Base-by-base conservation (phyloP, 2,329 filamentous ascomycete genomes). In the Paecilomyces sp. region DNA sequence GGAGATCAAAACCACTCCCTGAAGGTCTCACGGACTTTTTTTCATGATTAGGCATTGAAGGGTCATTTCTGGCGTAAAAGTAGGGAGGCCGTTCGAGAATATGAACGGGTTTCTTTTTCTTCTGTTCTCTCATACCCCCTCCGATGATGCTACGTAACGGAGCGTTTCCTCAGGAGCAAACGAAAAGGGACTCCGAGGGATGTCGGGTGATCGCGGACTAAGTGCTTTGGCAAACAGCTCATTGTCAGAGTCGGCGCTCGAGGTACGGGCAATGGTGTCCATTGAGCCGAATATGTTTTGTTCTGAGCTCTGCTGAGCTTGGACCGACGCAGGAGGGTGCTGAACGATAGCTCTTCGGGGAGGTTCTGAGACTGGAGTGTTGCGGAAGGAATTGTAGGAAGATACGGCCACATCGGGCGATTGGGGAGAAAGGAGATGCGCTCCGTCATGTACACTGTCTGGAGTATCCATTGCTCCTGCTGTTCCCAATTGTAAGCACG, bases 171-270 rank as follows among this genome's bases (percentile, higher is more conserved):
- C 67, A n/a, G 72, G 72, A 31, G 77, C 74, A 70, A 87, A 84
- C 3, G 83, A 84, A 70, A 96, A 97, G 0, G 91, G 92, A 69
- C 90, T 92, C 66, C 87, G 90, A 57, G 87, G 86, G 80, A 94
- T 91, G 66, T 95, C 91, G 0, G 92, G 92, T 67, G 90, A 92
- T 56, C 92, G 82, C 1, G 92, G 92, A 68, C 90, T 93, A 77
- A 96, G 85, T 1, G 91, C 91, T 57, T 96, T 82, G 0, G 91
- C 92, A 70, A 97, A 97, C 2, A 96, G 80, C 50, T 90, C 92
- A 60, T 96, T 91, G 65, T 91, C 88, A 0, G 82, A 83, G 50
- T 88, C 85, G 5, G 66, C 62, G 72, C 61, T 73, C 55, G 60
- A 65, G 41, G 60, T 77, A 72, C 61, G 68, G 18, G 71, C 65